phyloP scores from a whole-genome alignment of 1,139 yeast genomes.

The Diutina catenulata region DNA sequence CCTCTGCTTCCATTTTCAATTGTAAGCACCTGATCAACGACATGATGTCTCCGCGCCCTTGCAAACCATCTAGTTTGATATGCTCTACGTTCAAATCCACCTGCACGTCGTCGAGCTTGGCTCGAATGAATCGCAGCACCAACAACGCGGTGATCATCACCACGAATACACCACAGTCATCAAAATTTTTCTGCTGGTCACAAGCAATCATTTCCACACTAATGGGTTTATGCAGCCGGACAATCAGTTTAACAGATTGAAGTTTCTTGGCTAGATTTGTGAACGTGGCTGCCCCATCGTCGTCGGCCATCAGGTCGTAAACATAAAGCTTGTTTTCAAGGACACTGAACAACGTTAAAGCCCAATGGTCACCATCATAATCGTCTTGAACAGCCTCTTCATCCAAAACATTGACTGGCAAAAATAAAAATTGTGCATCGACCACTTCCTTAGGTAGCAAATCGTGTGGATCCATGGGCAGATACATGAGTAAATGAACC shows the following conservation, averaged over 20 bases:
- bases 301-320: conserved; percentile 29
- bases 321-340: conserved; percentile 22
- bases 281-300: conserved; percentile 13
- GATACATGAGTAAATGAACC: conserved; percentile 2
- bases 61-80: background rate
- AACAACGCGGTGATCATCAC: background rate
- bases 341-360: conserved; percentile 21
- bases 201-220: conserved; percentile 21
- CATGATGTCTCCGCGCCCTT: conserved; percentile 1
- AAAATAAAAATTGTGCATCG: conserved; percentile 23
- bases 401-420: conserved; percentile 30
- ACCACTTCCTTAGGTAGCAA: conserved; percentile 16
- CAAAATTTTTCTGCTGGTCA: conserved; percentile 33
- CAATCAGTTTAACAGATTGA: conserved; percentile 11
- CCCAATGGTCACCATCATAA: conserved; percentile 36
- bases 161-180: conserved; percentile 30
- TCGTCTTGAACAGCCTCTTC: conserved; percentile 19
- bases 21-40: background rate
- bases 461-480: background rate
- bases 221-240: conserved; percentile 9
- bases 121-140: background rate
- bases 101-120: background rate
- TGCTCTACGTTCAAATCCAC: background rate
- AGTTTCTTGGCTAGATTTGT: conserved; percentile 16
- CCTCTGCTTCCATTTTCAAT: background rate